phyloP scores from a whole-genome alignment of 179 eudicot genomes.

The Heliamphora pulchella region DNA sequence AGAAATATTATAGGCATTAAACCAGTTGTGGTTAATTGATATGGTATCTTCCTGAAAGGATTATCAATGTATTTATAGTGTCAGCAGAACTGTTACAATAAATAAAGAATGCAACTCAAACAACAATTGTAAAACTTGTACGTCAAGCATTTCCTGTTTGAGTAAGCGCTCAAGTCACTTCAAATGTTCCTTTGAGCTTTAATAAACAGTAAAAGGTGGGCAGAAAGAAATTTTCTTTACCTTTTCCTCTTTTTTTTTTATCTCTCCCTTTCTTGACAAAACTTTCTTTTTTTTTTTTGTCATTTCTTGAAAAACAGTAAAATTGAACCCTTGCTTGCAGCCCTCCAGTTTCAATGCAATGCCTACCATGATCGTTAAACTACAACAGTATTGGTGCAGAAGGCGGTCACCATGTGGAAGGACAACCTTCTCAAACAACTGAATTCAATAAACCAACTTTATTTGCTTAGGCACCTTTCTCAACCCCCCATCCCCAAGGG shows the following conservation, averaged over 20 bases:
- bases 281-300: too few species aligned
- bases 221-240: background rate
- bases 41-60: slow-evolving; percentile 80
- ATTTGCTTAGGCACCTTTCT: background rate
- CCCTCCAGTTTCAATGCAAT: background rate
- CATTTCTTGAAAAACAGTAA: background rate
- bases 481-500: background rate
- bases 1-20: slow-evolving; percentile 74
- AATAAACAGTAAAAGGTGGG: slow-evolving; percentile 2
- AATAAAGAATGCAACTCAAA: background rate
- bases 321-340: background rate
- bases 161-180: background rate
- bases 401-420: background rate
- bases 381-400: background rate
- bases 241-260: too few species aligned
- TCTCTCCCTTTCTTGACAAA: background rate
- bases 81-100: background rate
- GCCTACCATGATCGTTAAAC: too few species aligned
- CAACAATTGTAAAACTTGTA: too few species aligned
- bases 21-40: slow-evolving; percentile 99
- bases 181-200: background rate
- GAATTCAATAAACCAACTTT: background rate
- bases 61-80: background rate
- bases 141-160: background rate
- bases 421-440: background rate